Evolutionary conservation across 2,329 filamentous ascomycete species (phyloP).

Genomic region (Thielaviopsis punctulata): DNA sequence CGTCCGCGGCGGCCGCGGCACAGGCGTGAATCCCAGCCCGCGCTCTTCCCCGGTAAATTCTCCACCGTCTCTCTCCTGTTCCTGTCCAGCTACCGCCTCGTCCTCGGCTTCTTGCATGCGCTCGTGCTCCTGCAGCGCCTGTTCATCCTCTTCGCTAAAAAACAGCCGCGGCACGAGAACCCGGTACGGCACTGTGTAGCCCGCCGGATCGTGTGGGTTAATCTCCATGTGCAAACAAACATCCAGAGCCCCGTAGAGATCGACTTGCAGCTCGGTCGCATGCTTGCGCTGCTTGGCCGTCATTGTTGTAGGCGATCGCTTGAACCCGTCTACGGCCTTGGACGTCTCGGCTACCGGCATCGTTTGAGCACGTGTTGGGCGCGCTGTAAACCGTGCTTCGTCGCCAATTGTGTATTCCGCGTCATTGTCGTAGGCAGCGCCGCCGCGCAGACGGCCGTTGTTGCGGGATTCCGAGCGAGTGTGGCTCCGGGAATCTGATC

Average conservation of each 20-base stretch:
- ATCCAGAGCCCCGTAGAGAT: constrained; percentile 71
- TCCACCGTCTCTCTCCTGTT: constrained; percentile 10
- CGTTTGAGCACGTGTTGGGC: constrained; percentile 17
- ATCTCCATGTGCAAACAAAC: constrained; percentile 83
- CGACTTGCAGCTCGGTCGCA: constrained; percentile 39
- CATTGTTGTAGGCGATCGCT: constrained; percentile 53
- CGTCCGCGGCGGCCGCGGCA: not conserved
- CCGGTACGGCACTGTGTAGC: constrained; percentile 75
- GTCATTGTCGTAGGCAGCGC: constrained; percentile 19
- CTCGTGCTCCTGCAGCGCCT: constrained; percentile 13
- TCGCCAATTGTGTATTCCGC: constrained; percentile 38
- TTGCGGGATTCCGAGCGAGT: not conserved
- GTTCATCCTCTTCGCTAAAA: constrained; percentile 32
- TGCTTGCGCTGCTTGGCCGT: constrained; percentile 43
- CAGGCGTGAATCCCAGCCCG: not conserved
- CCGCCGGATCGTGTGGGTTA: constrained; percentile 66
- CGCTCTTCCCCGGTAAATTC: no score
- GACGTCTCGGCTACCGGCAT: not conserved
- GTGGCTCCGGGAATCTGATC: constrained; percentile 20
- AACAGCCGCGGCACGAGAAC: constrained; percentile 66
- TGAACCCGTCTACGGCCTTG: constrained; percentile 26
- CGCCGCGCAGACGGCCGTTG: constrained; percentile 22
- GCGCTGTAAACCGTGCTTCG: constrained; percentile 37
- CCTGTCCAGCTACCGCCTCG: constrained; percentile 11
- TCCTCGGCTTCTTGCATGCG: constrained; percentile 6